Percentiles rank a stretch among this genome's conserved stretches.
Evolutionary conservation across 495 filamentous ascomycete species (phyloP).

Genomic region (Xylaria bambusicola): DNA sequence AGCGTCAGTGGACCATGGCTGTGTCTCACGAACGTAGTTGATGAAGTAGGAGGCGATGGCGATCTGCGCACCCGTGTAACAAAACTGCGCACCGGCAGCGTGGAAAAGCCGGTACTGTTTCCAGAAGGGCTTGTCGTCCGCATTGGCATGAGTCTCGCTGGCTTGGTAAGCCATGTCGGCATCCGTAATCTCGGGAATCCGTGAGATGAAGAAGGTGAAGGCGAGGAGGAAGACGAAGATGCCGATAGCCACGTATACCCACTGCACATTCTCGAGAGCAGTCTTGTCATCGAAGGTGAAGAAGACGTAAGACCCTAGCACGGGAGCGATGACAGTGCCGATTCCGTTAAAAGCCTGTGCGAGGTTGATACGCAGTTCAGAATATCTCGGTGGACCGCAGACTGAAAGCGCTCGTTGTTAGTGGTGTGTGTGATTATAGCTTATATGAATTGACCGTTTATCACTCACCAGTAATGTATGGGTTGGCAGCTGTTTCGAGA

Average conservation of each 20-base stretch:
- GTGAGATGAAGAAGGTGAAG: constrained; percentile 62
- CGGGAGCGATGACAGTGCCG: constrained; percentile 63
- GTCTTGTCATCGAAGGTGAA: constrained; percentile 58
- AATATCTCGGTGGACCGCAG: constrained; percentile 68
- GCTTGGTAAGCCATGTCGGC: constrained; percentile 66
- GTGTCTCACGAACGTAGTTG: constrained; percentile 41
- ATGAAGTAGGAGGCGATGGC: constrained; percentile 57
- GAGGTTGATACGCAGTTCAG: constrained; percentile 69
- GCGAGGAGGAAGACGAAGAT: constrained; percentile 67
- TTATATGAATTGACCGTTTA: not conserved
- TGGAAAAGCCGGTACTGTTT: constrained; percentile 70
- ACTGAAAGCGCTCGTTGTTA: constrained; percentile 22
- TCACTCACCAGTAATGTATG: constrained; percentile 55
- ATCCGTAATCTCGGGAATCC: constrained; percentile 73
- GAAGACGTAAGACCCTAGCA: constrained; percentile 68
- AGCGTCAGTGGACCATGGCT: constrained; percentile 25
- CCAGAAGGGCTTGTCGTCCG: constrained; percentile 54
- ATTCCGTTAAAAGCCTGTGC: constrained; percentile 70
- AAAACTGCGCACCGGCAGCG: constrained; percentile 68
- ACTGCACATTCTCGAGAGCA: constrained; percentile 64
- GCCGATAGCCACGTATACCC: constrained; percentile 74
- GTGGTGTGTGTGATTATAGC: not conserved
- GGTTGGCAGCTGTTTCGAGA: constrained; percentile 74
- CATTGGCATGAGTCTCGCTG: constrained; percentile 38
- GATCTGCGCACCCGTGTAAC: constrained; percentile 70